Percentiles rank a stretch among this genome's conserved stretches.
Evolutionary conservation across 805 yeast species (phyloP).

Genomic region (Myxozyma sirexii): DNA sequence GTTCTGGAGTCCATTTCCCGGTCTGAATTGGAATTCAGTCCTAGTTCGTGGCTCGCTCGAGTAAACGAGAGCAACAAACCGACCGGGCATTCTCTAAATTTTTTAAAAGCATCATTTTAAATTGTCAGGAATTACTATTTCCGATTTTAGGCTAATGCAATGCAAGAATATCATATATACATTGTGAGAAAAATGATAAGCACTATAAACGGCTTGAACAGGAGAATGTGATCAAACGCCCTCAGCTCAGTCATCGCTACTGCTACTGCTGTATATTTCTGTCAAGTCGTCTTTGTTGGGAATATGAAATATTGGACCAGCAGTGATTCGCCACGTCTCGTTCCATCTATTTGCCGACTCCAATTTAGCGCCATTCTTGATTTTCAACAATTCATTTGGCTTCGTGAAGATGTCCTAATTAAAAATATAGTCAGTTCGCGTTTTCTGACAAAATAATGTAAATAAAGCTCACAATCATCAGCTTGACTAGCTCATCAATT

Average conservation of each 20-base stretch:
- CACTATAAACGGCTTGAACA: background rate
- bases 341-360: conserved; percentile 78
- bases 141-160: background rate
- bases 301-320: conserved; percentile 48
- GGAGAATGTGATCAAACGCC: no score
- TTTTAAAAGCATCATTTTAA: no score
- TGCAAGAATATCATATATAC: background rate
- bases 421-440: background rate
- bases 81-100: no score
- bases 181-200: background rate
- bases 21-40: no score
- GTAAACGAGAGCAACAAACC: no score
- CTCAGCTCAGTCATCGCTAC: conserved; percentile 21
- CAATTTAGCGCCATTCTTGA: conserved; percentile 70
- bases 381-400: conserved; percentile 39
- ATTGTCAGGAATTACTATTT: no score
- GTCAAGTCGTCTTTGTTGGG: conserved; percentile 31
- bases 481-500: conserved; percentile 49
- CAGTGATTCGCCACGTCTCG: conserved; percentile 63
- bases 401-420: conserved; percentile 40
- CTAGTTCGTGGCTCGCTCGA: no score
- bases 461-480: conserved; percentile 7
- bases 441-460: background rate
- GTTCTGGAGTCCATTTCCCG: no score
- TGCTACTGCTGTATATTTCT: conserved; percentile 27